phyloP scores from a whole-genome alignment of 345 rosid species.

The Fremontodendron californicum region DNA sequence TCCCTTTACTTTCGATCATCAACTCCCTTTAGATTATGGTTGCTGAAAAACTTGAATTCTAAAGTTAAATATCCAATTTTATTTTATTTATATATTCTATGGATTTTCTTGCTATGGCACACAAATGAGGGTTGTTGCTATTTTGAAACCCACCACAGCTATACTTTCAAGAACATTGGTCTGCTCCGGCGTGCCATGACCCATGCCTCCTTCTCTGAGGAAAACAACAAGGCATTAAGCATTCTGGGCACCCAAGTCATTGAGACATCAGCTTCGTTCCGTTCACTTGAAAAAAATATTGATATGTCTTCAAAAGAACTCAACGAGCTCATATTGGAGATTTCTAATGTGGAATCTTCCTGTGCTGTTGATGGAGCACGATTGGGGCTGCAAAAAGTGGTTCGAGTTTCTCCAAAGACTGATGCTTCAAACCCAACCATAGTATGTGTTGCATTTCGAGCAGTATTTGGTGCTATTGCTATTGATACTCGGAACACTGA shows the following conservation, averaged over 20 bases:
- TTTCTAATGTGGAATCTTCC: conserved; percentile 45
- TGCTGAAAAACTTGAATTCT: too few species aligned
- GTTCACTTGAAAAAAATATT: conserved; percentile 20
- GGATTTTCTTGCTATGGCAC: not conserved
- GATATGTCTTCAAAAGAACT: too few species aligned
- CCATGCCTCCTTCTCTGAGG: conserved; percentile 62
- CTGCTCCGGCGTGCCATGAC: conserved; percentile 52
- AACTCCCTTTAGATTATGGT: too few species aligned
- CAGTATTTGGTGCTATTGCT: conserved; percentile 69
- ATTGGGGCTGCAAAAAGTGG: conserved; percentile 40
- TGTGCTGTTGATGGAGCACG: conserved; percentile 56
- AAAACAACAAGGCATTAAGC: conserved; percentile 63
- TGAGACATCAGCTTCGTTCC: conserved; percentile 42
- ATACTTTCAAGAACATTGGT: conserved; percentile 37
- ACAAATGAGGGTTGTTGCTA: not conserved
- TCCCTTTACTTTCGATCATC: too few species aligned
- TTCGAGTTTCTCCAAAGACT: conserved; percentile 57
- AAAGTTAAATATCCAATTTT: too few species aligned
- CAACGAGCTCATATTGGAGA: conserved; percentile 30
- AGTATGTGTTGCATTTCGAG: conserved; percentile 58
- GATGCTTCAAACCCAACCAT: conserved; percentile 37
- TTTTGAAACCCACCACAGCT: conserved; percentile 29
- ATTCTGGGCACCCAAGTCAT: conserved; percentile 47
- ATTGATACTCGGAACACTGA: conserved; percentile 40
- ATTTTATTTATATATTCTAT: not conserved